These are phyloP conservation scores for Tetrahymena malaccensis DNA, from an alignment of 73 alveolate genomes.

Conservation along the genomic window DNA sequence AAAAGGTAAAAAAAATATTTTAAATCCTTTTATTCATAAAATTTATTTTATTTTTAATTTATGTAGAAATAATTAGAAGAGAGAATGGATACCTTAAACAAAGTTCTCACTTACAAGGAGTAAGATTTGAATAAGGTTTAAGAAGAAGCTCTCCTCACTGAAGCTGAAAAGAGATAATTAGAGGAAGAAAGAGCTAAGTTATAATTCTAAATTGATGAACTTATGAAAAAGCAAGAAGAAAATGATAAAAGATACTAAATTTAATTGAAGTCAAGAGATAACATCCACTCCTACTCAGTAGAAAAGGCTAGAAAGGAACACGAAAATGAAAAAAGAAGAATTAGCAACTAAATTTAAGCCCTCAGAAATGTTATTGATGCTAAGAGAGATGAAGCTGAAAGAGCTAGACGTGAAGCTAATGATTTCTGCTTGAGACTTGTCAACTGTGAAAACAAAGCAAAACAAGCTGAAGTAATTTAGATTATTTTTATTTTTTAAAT, in stretches of 20 bases:
- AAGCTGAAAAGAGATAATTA: neutral
- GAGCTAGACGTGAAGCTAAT: conserved; percentile 2
- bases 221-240: neutral
- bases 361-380: neutral
- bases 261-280: neutral
- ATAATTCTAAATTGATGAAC: neutral
- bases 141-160: neutral
- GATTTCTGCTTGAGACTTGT: neutral
- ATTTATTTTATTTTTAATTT: too few species aligned
- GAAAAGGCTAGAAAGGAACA: neutral
- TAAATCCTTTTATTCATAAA: too few species aligned
- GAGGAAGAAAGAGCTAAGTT: neutral
- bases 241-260: neutral
- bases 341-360: neutral
- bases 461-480: neutral
- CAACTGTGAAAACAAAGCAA: neutral
- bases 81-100: neutral
- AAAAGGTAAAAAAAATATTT: neutral
- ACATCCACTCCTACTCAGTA: neutral
- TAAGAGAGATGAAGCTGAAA: neutral
- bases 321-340: neutral
- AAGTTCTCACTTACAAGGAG: neutral
- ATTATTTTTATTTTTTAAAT: neutral
- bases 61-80: neutral
- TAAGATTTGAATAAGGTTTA: neutral